Percentiles rank a stretch among this genome's conserved stretches.
phyloP scores from a whole-genome alignment of 2,329 filamentous ascomycete genomes.

The Calonectria ilicicola region DNA sequence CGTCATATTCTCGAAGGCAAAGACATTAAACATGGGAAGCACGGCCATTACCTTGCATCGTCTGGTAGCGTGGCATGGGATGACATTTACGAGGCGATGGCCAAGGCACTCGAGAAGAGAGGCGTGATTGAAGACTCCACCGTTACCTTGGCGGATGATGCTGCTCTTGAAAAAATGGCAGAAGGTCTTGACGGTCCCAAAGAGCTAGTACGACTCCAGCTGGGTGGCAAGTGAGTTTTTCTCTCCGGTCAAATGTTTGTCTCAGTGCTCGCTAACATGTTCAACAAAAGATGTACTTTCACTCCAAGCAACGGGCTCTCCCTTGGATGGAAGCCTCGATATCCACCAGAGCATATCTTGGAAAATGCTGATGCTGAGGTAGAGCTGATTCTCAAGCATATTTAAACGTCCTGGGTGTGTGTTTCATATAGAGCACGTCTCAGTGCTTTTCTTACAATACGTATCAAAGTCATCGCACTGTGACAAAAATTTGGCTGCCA shows the following conservation, averaged over 20 bases:
- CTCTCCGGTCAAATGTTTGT: background rate
- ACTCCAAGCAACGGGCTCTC: constrained; percentile 54
- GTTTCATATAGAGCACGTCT: background rate
- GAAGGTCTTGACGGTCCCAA: constrained; percentile 27
- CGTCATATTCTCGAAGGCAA: constrained; percentile 55
- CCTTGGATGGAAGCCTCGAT: constrained; percentile 62
- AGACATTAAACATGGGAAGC: constrained; percentile 52
- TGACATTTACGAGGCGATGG: constrained; percentile 62
- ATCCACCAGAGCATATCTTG: constrained; percentile 57
- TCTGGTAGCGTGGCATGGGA: constrained; percentile 62
- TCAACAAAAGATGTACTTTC: constrained; percentile 46
- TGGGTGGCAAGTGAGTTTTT: constrained; percentile 16
- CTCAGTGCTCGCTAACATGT: constrained; percentile 53
- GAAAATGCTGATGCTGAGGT: constrained; percentile 60
- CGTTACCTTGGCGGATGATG: constrained; percentile 51
- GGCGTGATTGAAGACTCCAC: constrained; percentile 51
- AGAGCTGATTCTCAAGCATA: constrained; percentile 35
- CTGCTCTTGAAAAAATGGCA: constrained; percentile 54
- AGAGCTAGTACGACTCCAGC: constrained; percentile 1
- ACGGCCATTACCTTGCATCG: constrained; percentile 64
- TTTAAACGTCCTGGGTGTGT: background rate
- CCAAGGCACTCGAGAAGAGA: constrained; percentile 52
- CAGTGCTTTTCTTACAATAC: background rate
- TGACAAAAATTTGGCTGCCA: too few relatives aligned
- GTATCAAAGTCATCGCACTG: too few relatives aligned